phyloP scores from a whole-genome alignment of 352 stramenopile species.

The Albugo laibachii region DNA sequence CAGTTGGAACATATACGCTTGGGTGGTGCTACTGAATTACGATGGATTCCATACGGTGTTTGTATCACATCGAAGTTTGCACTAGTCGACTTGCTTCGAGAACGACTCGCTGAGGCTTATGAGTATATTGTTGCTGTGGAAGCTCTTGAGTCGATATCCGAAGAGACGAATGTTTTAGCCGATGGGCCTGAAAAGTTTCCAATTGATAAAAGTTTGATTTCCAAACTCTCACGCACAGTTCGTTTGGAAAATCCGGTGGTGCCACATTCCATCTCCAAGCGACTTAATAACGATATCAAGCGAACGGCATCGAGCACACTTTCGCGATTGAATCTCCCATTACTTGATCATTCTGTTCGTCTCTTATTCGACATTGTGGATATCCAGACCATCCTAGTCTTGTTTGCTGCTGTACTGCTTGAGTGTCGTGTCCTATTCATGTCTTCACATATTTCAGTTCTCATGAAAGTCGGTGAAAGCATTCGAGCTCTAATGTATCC shows the following conservation, averaged over 20 bases:
- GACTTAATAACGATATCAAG: too few relatives aligned
- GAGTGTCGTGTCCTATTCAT: conserved; percentile 69
- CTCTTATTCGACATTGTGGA: conserved; percentile 69
- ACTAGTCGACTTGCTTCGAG: conserved; percentile 50
- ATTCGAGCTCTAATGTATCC: conserved; percentile 72
- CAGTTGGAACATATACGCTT: too few relatives aligned
- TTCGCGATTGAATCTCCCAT: conserved; percentile 16
- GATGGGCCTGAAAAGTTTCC: conserved; percentile 15
- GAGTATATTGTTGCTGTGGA: conserved; percentile 64
- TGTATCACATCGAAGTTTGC: conserved; percentile 67
- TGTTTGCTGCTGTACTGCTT: conserved; percentile 60
- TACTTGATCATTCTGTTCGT: conserved; percentile 52
- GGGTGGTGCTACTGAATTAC: conserved; percentile 3
- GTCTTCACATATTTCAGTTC: conserved; percentile 56
- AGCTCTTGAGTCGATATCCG: not conserved
- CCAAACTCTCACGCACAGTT: conserved; percentile 50
- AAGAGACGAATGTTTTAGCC: conserved; percentile 11
- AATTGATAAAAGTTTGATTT: conserved; percentile 58
- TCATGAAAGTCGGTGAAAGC: conserved; percentile 69
- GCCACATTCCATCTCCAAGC: too few relatives aligned
- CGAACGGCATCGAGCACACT: too few relatives aligned
- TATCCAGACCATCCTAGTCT: conserved; percentile 40
- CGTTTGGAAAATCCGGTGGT: not conserved
- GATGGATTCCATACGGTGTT: conserved; percentile 66
- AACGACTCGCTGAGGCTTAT: conserved; percentile 60